Conservation (phyloP, 257 asterid species). For the Solanum okadae region DNA sequence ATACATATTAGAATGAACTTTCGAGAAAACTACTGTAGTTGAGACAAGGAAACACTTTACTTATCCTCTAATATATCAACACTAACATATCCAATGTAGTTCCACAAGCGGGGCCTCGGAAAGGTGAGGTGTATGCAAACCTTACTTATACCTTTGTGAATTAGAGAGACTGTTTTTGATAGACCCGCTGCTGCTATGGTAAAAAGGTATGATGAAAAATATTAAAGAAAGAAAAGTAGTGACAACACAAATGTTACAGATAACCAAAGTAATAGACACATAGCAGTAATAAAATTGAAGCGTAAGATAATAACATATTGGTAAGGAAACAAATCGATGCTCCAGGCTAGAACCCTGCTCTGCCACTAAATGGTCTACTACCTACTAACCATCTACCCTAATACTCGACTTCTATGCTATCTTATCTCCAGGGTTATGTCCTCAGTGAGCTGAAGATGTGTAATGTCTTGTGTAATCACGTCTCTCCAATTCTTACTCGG, state of each 20-base stretch:
- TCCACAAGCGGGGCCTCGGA: neutral
- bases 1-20: neutral
- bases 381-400: neutral
- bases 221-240: neutral
- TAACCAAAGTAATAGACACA: neutral
- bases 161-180: neutral
- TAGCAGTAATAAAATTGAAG: neutral
- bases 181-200: neutral
- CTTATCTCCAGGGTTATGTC: neutral
- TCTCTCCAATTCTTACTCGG: neutral
- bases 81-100: neutral
- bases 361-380: neutral
- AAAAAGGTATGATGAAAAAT: neutral
- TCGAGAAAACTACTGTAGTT: neutral
- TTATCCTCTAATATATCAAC: neutral
- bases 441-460: neutral
- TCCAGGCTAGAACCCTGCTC: neutral
- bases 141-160: neutral
- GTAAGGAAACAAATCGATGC: neutral
- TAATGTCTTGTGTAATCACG: neutral
- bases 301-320: neutral
- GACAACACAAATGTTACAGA: neutral
- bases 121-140: neutral
- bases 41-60: neutral
- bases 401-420: neutral